Evolutionary conservation across 129 eudicot species (phyloP), one percentile per base, ranked within the genome.

Genomic region (Centella asiatica): DNA sequence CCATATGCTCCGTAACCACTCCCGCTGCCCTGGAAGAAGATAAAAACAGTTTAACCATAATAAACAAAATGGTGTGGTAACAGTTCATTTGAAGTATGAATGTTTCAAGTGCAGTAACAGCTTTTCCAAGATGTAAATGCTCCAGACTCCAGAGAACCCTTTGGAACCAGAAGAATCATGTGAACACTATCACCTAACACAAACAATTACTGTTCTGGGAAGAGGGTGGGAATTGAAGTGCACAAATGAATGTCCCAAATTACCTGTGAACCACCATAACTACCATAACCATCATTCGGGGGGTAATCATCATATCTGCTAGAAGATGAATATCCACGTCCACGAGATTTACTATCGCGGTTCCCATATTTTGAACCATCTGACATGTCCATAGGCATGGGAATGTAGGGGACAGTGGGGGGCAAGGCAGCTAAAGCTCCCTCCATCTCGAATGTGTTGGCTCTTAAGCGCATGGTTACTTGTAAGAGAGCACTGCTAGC

Each of bases 1-100:
- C 85, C 95, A 76, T 87, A 83, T 22, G 82, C 74, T 65, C 85
- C 88, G 63, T 87, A 83, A 56, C 73, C 74, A 69, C 88, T 72
- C 54, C 82, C 82, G 15, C 73, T 78, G 25, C 70, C 64, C 95
- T 87, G 74, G n/a, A 15, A 59, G 42, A 69, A 57, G 24, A 47
- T 5, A 13, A 20, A 17, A 44, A 49, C 42, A 44, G 19, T 25
- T 44, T 57, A 49, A 12, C 60, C 11, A 9, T 7, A 19, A 26
- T 18, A 11, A 12, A 34, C 27, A 39, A 28, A 18, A 15, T 17
- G 25, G 32, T 18, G 40, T 23, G 18, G 44, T 20, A 39, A 37
- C 11, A 19, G 32, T 60, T 37, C 19, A 76, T 18, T 31, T 12
- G 4, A 65, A 29, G 8, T 32, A 55, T n/a, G 20, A 34, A 17